Base-by-base conservation (phyloP, 495 filamentous ascomycete genomes). In the Xylaria venustula region DNA sequence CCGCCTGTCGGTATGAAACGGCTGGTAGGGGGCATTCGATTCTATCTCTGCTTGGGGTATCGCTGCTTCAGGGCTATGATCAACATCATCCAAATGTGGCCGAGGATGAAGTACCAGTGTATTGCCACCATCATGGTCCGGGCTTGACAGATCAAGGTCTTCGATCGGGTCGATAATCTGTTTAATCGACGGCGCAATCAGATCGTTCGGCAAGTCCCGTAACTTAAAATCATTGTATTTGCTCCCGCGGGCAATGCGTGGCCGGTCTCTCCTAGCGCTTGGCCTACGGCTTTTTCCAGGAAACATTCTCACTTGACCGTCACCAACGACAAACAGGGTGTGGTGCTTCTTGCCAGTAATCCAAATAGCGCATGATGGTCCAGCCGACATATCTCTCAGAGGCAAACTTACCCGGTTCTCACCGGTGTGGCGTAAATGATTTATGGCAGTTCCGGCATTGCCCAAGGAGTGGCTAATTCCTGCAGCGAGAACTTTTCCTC, bases 21-120 rank as follows among this genome's bases (percentile, higher is more conserved):
- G 91, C 61, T 92, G 90, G 59, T 93, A 96, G 2, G 91, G 88
- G 7, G 90, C 88, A 62, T 91, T 94, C 1, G 92, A 94, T 70
- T 97, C 93, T 61, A 96, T 93, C 76, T 97, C 93, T 2, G 92
- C 90, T 64, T 92, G 88, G 4, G 91, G 91, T 51, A 96, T 85
- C n/a, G 80, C 79, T 3, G 79, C 77, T 49, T 81, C 79, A 7
- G 75, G 71, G 48, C 72, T 65, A 36, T 72, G 66, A 60, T 76
- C 65, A 34, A 71, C 57, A 34, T 65, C 49, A 48, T 61, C 58
- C 28, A 64, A 51, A 20, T 73, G 69, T 14, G 66, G 65, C 45
- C 65, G 67, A 40, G 70, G 67, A 26, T 79, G 65, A 36, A 79
- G 71, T 17, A 78, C 67, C 67, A 80, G 51, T 11, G 77, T 78